Evolutionary conservation across 148 eudicot species (phyloP), one percentile per base, ranked within the genome.

Genomic region (Gaultheria prostrata): DNA sequence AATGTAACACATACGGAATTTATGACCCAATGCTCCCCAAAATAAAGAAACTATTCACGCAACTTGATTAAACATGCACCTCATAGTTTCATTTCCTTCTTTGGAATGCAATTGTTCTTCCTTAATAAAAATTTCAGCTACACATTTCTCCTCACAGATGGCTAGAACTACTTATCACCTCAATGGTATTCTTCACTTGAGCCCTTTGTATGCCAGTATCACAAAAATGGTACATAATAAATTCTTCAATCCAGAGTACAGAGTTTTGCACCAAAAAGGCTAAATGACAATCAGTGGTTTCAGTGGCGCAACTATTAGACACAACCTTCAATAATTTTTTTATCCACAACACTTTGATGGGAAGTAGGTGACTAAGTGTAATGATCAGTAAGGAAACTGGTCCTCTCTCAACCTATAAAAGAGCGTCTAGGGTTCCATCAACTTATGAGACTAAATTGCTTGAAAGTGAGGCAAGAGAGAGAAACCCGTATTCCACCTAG

Each of bases 341-440:
- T 12, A 11, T 13, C 14, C 53, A 50, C 15, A 2, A 50, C 0
- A 39, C 6, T 39, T 39, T 39, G 43, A 39, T 39, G 7, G 43
- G 7, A 39, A 5, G 7, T 5, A 39, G 0, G 0, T 5, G 0
- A 5, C 0, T 5, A 39, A 5, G 0, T 5, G 0, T 39, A 39
- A 39, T 39, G 7, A 39, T 3, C 6, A 39, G 0, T 39, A 39
- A 39, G 43, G 43, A 39, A 39, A 39, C 43, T 39, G 4, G 43
- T 39, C 43, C 43, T 39, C 43, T 39, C 43, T 39, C 43, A 4
- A 6, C 43, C 43, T 39, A 39, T 39, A 39, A 39, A 39, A 39
- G 43, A 39, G 43, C 6, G 43, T 39, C 43, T 39, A 39, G 3
- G 43, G 43, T 39, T 39, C 43, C 43, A 39, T 39, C 43, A 39